Percentiles rank a stretch among this genome's conserved stretches.
These are phyloP conservation scores for Aureobasidium pullulans DNA, from an alignment of 2,329 filamentous ascomycete species.

Conservation along the genomic window DNA sequence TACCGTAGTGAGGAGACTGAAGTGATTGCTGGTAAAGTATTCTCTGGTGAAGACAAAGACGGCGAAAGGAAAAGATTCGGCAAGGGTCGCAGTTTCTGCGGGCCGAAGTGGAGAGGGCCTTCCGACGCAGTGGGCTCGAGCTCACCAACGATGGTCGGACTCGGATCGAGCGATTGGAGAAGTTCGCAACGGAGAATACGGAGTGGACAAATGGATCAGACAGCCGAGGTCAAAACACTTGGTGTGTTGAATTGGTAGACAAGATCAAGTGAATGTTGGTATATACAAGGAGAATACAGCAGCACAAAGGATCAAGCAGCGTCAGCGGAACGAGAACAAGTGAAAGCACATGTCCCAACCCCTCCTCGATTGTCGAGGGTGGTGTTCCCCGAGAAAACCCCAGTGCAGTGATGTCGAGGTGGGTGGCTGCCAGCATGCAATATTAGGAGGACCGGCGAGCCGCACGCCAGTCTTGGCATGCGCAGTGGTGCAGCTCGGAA, in stretches of 20 bases:
- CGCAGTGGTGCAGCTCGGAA: not conserved
- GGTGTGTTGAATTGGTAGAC: not conserved
- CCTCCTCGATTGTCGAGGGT: not conserved
- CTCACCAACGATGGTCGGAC: not conserved
- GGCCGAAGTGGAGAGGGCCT: not conserved
- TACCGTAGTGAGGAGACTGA: not conserved
- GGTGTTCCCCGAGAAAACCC: constrained; percentile 3
- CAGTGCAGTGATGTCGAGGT: not conserved
- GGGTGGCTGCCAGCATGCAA: not conserved
- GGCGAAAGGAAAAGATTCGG: constrained; percentile 7
- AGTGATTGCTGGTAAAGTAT: not conserved
- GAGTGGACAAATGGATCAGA: constrained; percentile 2
- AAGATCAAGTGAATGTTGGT: not conserved
- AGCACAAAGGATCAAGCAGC: not conserved
- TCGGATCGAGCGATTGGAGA: constrained; percentile 6
- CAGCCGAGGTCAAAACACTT: constrained; percentile 10
- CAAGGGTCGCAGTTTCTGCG: not conserved
- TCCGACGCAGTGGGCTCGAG: not conserved
- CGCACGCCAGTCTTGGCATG: not conserved
- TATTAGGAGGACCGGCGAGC: not conserved
- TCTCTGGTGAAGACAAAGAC: not conserved
- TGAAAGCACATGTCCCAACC: not conserved
- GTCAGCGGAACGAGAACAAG: not conserved
- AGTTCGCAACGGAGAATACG: not conserved
- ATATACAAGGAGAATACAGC: not conserved